These are phyloP conservation scores for Cryomyces minteri DNA, from an alignment of 495 filamentous ascomycete species.

Conservation along the genomic window DNA sequence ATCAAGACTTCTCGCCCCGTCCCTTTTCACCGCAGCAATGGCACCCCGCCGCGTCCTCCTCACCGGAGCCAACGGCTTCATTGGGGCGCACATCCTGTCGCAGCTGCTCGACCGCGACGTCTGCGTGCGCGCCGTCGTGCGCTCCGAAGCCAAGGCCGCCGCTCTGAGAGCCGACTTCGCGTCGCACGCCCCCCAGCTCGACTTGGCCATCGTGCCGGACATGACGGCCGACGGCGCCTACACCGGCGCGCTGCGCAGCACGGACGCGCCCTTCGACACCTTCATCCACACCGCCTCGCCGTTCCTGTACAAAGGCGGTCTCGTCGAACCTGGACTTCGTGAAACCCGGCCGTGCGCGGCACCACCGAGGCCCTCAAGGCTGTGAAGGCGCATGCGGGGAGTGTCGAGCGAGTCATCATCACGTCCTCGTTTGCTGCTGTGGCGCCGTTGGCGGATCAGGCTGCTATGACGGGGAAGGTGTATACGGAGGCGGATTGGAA, in stretches of 20 bases:
- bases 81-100: slow-evolving; percentile 14
- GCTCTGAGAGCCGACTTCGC: slow-evolving; percentile 5
- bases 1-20: background rate
- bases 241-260: slow-evolving; percentile 25
- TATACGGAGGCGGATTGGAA: slow-evolving; percentile 9
- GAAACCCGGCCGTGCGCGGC: slow-evolving; percentile 21
- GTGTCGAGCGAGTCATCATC: slow-evolving; percentile 4
- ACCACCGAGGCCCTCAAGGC: slow-evolving; percentile 28
- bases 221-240: slow-evolving; percentile 25
- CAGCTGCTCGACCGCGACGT: slow-evolving; percentile 9
- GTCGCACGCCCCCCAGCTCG: slow-evolving; percentile 10
- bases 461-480: slow-evolving; percentile 3
- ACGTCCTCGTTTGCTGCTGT: slow-evolving; percentile 2
- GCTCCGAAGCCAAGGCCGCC: slow-evolving; percentile 6
- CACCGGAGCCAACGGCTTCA: slow-evolving; percentile 18
- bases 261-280: slow-evolving; percentile 19
- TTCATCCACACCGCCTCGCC: slow-evolving; percentile 35
- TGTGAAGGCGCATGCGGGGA: slow-evolving; percentile 9
- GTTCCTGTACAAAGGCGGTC: slow-evolving; percentile 23
- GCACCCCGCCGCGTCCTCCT: slow-evolving; percentile 10
- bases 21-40: background rate
- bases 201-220: slow-evolving; percentile 27
- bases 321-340: slow-evolving; percentile 22
- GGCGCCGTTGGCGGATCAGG: background rate
- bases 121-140: slow-evolving; percentile 11